phyloP scores from a whole-genome alignment of 2,329 filamentous ascomycete species.

The Berkeleyomyces basicola region DNA sequence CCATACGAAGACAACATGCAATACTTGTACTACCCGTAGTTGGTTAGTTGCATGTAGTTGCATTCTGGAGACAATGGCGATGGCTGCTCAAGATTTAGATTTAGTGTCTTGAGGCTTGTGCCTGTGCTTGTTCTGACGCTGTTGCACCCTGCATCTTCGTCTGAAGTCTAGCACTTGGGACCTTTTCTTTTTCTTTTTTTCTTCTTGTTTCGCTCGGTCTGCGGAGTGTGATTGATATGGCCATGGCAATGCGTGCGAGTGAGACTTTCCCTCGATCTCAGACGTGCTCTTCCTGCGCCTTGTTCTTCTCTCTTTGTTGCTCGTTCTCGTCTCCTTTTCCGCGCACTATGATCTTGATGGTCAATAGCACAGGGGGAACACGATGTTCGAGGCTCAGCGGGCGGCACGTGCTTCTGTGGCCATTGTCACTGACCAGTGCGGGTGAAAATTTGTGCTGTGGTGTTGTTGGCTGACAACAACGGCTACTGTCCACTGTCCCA shows the following conservation, averaged over 20 bases:
- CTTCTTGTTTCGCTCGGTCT: background rate
- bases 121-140: background rate
- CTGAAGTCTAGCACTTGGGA: background rate
- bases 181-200: background rate
- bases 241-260: background rate
- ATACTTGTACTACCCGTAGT: too few relatives aligned
- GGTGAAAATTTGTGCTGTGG: background rate
- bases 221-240: too few relatives aligned
- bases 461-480: background rate
- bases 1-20: too few relatives aligned
- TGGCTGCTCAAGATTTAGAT: background rate
- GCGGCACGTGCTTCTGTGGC: conserved; percentile 1
- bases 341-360: background rate
- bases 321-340: background rate
- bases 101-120: background rate
- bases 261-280: background rate
- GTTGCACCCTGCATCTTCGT: background rate
- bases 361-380: background rate
- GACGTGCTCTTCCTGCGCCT: background rate
- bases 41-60: too few relatives aligned
- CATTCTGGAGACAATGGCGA: too few relatives aligned
- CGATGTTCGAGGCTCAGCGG: background rate
- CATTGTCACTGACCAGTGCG: background rate
- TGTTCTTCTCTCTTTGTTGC: background rate
- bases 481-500: background rate